phyloP scores from a whole-genome alignment of 441 rosid genomes.

The Syzygium syzygioides region DNA sequence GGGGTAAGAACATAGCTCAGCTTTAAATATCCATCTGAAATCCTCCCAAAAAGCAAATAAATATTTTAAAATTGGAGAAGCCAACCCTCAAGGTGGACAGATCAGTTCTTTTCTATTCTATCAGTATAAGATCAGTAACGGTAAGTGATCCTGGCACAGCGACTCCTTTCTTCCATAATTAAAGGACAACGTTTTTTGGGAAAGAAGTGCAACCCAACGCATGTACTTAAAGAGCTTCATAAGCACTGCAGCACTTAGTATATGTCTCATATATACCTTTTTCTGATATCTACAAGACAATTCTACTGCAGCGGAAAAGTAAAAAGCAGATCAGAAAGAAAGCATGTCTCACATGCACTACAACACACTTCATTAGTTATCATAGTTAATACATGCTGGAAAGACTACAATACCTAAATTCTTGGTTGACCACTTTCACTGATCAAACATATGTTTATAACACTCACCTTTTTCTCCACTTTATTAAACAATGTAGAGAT shows the following conservation, averaged over 20 bases:
- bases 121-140: not conserved
- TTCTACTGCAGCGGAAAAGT: not conserved
- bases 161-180: not conserved
- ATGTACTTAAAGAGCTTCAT: not conserved
- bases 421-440: not conserved
- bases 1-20: not conserved
- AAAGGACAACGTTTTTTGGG: not conserved
- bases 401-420: not conserved
- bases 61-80: not conserved
- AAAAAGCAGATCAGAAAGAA: not conserved
- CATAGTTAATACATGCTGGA: not conserved
- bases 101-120: not conserved
- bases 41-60: not conserved
- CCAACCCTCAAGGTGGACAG: not conserved
- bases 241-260: not conserved
- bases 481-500: conserved; percentile 74
- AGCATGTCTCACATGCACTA: not conserved
- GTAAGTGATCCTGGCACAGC: not conserved
- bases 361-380: not conserved
- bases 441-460: not conserved
- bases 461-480: conserved; percentile 52
- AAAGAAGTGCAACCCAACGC: not conserved
- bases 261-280: not conserved
- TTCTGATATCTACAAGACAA: not conserved
- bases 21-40: not conserved